These are phyloP conservation scores for Tardiomyces digboiensis DNA, from an alignment of 1,139 yeast genomes.

Conservation along the genomic window DNA sequence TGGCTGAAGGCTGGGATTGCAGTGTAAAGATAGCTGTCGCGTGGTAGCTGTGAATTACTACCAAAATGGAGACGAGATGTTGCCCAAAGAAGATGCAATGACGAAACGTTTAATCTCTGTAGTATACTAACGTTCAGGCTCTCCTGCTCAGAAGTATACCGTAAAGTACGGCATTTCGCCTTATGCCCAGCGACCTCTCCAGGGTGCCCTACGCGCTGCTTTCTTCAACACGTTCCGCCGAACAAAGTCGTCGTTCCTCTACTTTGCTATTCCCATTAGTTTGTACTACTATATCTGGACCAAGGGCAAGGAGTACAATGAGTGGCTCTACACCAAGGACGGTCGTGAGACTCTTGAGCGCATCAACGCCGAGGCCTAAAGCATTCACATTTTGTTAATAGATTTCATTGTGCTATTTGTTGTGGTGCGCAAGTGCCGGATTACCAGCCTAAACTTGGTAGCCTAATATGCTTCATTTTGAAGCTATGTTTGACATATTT, in stretches of 20 bases:
- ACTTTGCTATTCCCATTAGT: constrained; percentile 66
- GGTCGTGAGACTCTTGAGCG: constrained; percentile 86
- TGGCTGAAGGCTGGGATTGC: too few relatives aligned
- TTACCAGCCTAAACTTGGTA: too few relatives aligned
- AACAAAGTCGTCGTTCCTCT: constrained; percentile 78
- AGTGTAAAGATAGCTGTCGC: too few relatives aligned
- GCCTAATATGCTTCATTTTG: too few relatives aligned
- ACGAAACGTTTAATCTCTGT: too few relatives aligned
- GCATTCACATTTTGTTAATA: not conserved
- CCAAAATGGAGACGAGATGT: too few relatives aligned
- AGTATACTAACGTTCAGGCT: not conserved
- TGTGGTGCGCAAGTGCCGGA: too few relatives aligned
- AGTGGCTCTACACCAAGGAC: constrained; percentile 92
- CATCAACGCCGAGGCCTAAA: not conserved
- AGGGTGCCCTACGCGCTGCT: constrained; percentile 79
- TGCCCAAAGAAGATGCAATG: too few relatives aligned
- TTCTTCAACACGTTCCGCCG: constrained; percentile 94
- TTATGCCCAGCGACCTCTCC: constrained; percentile 85
- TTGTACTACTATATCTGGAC: constrained; percentile 86
- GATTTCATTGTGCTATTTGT: not conserved
- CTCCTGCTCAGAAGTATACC: constrained; percentile 43
- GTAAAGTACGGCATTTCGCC: constrained; percentile 77
- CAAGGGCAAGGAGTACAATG: constrained; percentile 83
- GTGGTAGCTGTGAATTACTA: too few relatives aligned
- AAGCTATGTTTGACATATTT: too few relatives aligned